Evolutionary conservation across 2,329 filamentous ascomycete genomes (phyloP).

Genomic region (Sclerotinia sclerotiorum): DNA sequence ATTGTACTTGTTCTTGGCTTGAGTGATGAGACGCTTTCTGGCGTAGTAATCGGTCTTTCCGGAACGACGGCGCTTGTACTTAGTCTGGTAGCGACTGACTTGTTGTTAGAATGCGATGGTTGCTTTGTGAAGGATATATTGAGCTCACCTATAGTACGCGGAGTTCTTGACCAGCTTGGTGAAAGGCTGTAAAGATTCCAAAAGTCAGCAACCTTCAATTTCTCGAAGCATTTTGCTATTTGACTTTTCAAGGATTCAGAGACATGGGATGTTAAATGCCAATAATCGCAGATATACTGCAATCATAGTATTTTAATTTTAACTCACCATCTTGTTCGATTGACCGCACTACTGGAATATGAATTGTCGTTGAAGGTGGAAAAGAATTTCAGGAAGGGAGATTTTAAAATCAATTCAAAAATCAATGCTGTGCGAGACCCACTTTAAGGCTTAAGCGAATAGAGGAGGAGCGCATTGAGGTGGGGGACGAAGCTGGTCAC

Average conservation of each 20-base stretch:
- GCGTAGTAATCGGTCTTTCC: conserved; percentile 99
- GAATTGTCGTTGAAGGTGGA: conserved; percentile 43
- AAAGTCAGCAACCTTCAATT: conserved; percentile 99
- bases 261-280: conserved; percentile 30
- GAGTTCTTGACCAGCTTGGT: conserved; percentile 96
- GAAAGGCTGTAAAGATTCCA: conserved; percentile 68
- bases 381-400: conserved; percentile 18
- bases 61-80: conserved; percentile 95
- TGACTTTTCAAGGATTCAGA: conserved; percentile 50
- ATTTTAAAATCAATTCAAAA: conserved; percentile 14
- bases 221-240: conserved; percentile 93
- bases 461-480: conserved; percentile 5
- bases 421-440: conserved; percentile 20
- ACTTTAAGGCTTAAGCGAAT: background rate
- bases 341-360: conserved; percentile 44
- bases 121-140: conserved; percentile 32
- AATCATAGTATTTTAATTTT: conserved; percentile 35
- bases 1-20: conserved; percentile 99
- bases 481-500: conserved; percentile 20
- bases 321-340: conserved; percentile 69
- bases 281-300: conserved; percentile 24
- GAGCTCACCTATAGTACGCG: conserved; percentile 93
- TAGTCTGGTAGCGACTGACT: conserved; percentile 93
- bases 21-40: conserved; percentile 98
- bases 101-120: conserved; percentile 28